Conservation (phyloP, 75 land plant species). For the Isoetes taiwanensis region DNA sequence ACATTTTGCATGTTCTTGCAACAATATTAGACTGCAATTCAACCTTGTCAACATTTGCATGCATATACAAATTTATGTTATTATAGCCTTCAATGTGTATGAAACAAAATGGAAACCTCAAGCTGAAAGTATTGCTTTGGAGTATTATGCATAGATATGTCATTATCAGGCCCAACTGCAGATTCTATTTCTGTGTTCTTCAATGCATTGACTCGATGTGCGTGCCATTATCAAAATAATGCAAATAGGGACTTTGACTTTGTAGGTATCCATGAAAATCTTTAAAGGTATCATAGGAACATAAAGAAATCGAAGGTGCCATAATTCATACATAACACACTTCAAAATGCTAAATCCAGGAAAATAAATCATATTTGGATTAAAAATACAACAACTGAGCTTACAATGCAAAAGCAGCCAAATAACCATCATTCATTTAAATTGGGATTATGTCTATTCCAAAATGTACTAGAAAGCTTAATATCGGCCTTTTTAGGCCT, state of each 20-base stretch:
- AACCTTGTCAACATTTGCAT: too few relatives aligned
- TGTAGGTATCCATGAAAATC: background rate
- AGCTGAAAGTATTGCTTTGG: constrained; percentile 24
- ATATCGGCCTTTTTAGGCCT: too few relatives aligned
- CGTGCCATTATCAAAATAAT: constrained; percentile 12
- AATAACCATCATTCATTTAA: too few relatives aligned
- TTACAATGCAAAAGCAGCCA: constrained; percentile 36
- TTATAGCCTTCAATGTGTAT: too few relatives aligned
- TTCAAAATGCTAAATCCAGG: background rate
- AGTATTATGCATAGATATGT: background rate
- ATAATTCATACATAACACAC: constrained; percentile 1
- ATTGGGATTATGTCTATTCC: too few relatives aligned
- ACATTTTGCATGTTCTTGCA: too few relatives aligned
- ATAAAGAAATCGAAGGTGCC: background rate
- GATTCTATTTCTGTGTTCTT: constrained; percentile 40
- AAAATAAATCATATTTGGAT: background rate
- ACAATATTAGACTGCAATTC: too few relatives aligned
- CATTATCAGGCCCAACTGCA: constrained; percentile 17
- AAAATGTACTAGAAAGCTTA: too few relatives aligned
- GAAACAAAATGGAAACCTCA: constrained; percentile 16
- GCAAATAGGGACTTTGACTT: background rate
- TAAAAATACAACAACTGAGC: background rate
- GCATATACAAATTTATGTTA: too few relatives aligned
- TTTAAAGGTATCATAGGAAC: background rate
- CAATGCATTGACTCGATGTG: constrained; percentile 32